These are phyloP conservation scores for Tolypocladium amazonense DNA, from an alignment of 2,329 filamentous ascomycete genomes.

Conservation along the genomic window DNA sequence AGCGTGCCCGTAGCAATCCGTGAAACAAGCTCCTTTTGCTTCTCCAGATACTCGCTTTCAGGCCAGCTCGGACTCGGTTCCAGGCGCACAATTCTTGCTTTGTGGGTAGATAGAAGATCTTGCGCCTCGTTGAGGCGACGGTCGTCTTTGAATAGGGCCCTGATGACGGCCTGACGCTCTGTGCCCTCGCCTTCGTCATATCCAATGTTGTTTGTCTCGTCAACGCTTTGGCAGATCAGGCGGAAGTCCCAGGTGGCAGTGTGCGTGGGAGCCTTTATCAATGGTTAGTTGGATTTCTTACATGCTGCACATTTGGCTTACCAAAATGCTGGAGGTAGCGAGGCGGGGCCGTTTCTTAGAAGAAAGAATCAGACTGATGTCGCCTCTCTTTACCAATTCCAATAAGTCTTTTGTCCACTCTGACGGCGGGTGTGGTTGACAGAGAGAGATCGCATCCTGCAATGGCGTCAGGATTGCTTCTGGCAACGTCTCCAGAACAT, in stretches of 20 bases:
- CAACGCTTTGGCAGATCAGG: conserved; percentile 59
- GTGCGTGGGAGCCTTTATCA: conserved; percentile 46
- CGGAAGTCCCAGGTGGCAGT: conserved; percentile 64
- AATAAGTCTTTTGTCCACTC: conserved; percentile 65
- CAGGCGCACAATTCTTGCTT: conserved; percentile 68
- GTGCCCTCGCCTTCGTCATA: conserved; percentile 74
- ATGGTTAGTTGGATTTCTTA: not conserved
- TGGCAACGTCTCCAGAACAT: conserved; percentile 71
- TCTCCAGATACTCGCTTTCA: conserved; percentile 80
- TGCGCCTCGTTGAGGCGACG: conserved; percentile 80
- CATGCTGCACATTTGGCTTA: conserved; percentile 16
- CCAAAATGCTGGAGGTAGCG: conserved; percentile 28
- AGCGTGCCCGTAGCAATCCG: conserved; percentile 79
- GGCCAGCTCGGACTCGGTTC: conserved; percentile 65
- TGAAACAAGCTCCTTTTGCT: conserved; percentile 83
- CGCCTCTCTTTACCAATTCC: conserved; percentile 68
- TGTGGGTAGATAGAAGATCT: conserved; percentile 74
- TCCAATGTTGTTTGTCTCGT: conserved; percentile 47
- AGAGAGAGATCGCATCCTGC: conserved; percentile 74
- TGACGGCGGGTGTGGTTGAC: conserved; percentile 70
- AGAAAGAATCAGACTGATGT: conserved; percentile 59
- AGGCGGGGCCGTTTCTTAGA: conserved; percentile 20
- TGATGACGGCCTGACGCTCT: conserved; percentile 73
- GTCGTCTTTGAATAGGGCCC: conserved; percentile 84
- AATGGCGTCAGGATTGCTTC: conserved; percentile 73